Evolutionary conservation across 1,284 basidiomycete genomes (phyloP).

Genomic region (Cutaneotrichosporon cyanovorans): DNA sequence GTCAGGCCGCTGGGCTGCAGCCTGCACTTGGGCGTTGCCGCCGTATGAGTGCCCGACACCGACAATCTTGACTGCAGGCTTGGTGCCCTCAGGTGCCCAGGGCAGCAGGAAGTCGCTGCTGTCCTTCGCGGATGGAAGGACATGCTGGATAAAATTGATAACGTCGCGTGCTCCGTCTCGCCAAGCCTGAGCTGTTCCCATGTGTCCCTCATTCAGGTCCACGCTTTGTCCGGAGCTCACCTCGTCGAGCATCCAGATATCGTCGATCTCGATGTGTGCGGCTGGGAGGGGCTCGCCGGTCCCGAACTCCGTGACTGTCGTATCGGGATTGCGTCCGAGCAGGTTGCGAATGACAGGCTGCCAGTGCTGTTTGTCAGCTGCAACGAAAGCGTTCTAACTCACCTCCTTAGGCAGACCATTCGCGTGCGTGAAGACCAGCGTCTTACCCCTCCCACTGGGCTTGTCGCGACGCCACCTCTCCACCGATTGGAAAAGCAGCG

Average conservation of each 20-base stretch:
- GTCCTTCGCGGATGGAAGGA: constrained; percentile 28
- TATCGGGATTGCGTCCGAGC: constrained; percentile 15
- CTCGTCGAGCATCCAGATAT: constrained; percentile 72
- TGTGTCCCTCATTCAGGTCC: constrained; percentile 55
- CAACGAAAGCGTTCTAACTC: constrained; percentile 23
- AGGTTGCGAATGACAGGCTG: constrained; percentile 56
- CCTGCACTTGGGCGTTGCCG: constrained; percentile 58
- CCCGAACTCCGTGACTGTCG: constrained; percentile 7
- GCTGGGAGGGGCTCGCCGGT: background rate
- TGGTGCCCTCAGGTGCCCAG: constrained; percentile 1
- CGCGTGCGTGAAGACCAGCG: constrained; percentile 14
- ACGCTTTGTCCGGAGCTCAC: constrained; percentile 68
- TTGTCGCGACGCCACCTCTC: constrained; percentile 12
- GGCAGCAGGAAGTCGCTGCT: too few relatives aligned
- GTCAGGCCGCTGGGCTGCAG: constrained; percentile 57
- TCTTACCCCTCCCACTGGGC: constrained; percentile 5
- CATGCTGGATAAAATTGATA: constrained; percentile 44
- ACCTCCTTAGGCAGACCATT: constrained; percentile 51
- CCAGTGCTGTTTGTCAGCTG: constrained; percentile 50
- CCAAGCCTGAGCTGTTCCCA: constrained; percentile 45
- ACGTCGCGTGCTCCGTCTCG: constrained; percentile 45
- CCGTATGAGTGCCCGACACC: constrained; percentile 76
- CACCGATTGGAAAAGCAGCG: background rate
- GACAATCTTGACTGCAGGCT: constrained; percentile 39
- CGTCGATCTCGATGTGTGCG: constrained; percentile 50